phyloP scores from a whole-genome alignment of 148 eudicot genomes.

The Dianthus caryophyllus region DNA sequence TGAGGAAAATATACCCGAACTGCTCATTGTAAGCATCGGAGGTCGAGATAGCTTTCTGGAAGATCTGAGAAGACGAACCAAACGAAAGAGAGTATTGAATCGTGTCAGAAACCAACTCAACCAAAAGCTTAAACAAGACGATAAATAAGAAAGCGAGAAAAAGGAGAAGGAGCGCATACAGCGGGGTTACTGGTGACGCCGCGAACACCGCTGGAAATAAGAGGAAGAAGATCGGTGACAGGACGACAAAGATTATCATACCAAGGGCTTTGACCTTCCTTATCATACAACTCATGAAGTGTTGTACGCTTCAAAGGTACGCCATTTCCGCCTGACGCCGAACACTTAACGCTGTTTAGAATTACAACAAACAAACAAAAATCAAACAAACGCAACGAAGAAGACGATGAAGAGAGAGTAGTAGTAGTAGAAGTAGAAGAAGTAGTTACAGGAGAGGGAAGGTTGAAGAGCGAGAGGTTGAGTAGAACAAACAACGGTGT shows the following conservation, averaged over 20 bases:
- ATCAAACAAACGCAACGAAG: too few relatives aligned
- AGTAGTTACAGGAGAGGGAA: slow-evolving; percentile 21
- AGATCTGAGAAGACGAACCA: slow-evolving; percentile 64
- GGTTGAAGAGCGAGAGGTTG: slow-evolving; percentile 14
- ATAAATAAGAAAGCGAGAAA: not conserved
- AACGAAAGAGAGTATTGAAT: not conserved
- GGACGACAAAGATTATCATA: slow-evolving; percentile 95
- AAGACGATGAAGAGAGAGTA: too few relatives aligned
- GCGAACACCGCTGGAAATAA: slow-evolving; percentile 74
- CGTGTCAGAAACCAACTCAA: too few relatives aligned
- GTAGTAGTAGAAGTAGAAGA: too few relatives aligned
- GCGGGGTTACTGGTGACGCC: slow-evolving; percentile 99
- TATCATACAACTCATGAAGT: slow-evolving; percentile 86
- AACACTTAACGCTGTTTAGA: slow-evolving; percentile 53
- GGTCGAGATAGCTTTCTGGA: slow-evolving; percentile 96
- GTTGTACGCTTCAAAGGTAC: slow-evolving; percentile 51
- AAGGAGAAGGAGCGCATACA: slow-evolving; percentile 28
- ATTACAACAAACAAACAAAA: too few relatives aligned
- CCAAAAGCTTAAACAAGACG: too few relatives aligned
- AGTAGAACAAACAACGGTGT: slow-evolving; percentile 12
- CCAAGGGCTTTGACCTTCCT: slow-evolving; percentile 96
- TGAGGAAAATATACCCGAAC: slow-evolving; percentile 47
- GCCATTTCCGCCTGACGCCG: slow-evolving; percentile 58
- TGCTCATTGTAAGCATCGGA: slow-evolving; percentile 94
- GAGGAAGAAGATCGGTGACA: slow-evolving; percentile 85